phyloP scores from a whole-genome alignment of 2,329 filamentous ascomycete species.

The Ambrosiella xylebori region DNA sequence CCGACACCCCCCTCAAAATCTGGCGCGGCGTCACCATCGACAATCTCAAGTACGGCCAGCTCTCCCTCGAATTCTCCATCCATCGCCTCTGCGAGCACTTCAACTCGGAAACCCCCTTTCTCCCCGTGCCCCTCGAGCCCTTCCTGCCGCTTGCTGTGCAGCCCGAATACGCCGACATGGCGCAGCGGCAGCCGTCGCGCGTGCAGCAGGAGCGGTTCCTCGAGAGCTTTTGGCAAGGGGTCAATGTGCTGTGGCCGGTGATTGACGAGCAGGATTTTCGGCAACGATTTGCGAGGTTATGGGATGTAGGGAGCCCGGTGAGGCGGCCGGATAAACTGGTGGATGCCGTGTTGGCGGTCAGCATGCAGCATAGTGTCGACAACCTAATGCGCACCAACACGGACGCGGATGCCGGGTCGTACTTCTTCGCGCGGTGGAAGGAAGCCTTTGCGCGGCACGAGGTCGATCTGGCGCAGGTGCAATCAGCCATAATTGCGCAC shows the following conservation, averaged over 20 bases:
- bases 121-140: slow-evolving; percentile 1
- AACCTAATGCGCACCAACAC: neutral
- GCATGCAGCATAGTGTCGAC: slow-evolving; percentile 1
- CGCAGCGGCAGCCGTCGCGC: neutral
- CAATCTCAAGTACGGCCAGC: slow-evolving; percentile 7
- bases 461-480: slow-evolving; percentile 4
- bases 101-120: slow-evolving; percentile 1
- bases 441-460: neutral
- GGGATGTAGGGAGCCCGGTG: neutral
- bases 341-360: slow-evolving; percentile 2
- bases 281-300: neutral
- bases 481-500: slow-evolving; percentile 5
- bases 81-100: slow-evolving; percentile 5
- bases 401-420: neutral
- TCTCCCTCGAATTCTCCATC: slow-evolving; percentile 7
- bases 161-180: neutral
- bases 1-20: slow-evolving; percentile 6
- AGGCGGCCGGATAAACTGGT: neutral
- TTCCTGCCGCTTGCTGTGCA: slow-evolving; percentile 1
- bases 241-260: slow-evolving; percentile 2
- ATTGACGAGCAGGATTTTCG: slow-evolving; percentile 5
- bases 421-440: slow-evolving; percentile 7
- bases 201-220: neutral
- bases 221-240: slow-evolving; percentile 1
- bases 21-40: slow-evolving; percentile 10